Evolutionary conservation across 192 early-diverging fungal genomes (phyloP), one percentile per base, ranked within the genome.

Genomic region (Spizellomyces punctatus): DNA sequence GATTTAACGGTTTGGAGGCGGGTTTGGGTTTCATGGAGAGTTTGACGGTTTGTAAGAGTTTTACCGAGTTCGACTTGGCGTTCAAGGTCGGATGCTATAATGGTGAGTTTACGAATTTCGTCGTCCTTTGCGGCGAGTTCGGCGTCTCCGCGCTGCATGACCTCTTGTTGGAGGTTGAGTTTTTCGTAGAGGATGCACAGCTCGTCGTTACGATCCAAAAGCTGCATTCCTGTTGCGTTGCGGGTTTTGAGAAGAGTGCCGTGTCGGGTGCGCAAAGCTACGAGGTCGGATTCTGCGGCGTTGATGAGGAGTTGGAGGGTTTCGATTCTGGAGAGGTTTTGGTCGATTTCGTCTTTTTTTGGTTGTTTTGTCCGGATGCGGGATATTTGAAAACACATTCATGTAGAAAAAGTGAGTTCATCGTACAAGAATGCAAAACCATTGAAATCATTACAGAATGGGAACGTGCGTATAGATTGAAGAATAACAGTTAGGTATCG

Each of bases 121-220:
- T 81, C 81, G 22, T 83, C 72, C 16, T 73, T 46, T 10, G 77
- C 64, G 12, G 17, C 22, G 12, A 87, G 75, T 48, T 68, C 72
- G 19, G 12, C 8, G 46, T 85, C 82, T 6, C 86, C 86, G 6
- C 80, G 80, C 41, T 49, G 55, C 61, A 78, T 66, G 8, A 82
- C 71, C 12, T 72, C 77, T 36, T 72, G 63, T 47, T 86, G 73
- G 6, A 87, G 50, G 66, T 88, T 88, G 63, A 83, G 71, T 36
- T 79, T 69, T 63, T 88, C 86, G 58, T 88, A 87, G 4, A 88
- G 61, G 46, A 87, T 88, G 71, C 86, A 86, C 2, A 88, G 76
- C 54, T 88, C 86, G 63, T 88, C 86, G 73, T 88, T 89, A 27
- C 84, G 78, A 42, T 88, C 87, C 5, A 88, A 73, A n/a, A 88